These are phyloP conservation scores for Gymnopus androsaceus DNA, from an alignment of 1,284 basidiomycete genomes.

Conservation along the genomic window DNA sequence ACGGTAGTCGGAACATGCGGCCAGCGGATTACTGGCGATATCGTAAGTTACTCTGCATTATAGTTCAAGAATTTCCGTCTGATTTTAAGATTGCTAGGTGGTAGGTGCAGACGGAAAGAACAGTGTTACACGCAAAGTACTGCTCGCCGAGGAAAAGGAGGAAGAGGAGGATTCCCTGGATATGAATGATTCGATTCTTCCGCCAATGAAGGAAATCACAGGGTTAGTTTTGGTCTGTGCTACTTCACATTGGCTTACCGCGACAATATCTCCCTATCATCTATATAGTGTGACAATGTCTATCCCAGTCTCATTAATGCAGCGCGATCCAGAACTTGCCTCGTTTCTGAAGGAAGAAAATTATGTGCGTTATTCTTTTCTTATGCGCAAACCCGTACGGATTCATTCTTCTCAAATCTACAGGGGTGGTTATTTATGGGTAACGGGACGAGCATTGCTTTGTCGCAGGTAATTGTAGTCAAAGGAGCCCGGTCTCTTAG, in stretches of 20 bases:
- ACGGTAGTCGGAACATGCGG: conserved; percentile 4
- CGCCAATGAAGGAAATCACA: not conserved
- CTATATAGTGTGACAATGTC: conserved; percentile 2
- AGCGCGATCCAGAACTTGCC: conserved; percentile 4
- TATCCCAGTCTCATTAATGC: conserved; percentile 10
- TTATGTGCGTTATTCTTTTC: not conserved
- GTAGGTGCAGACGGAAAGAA: conserved; percentile 14
- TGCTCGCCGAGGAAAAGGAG: conserved; percentile 9
- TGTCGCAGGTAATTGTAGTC: not conserved
- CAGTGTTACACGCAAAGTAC: conserved; percentile 10
- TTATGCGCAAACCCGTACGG: not conserved
- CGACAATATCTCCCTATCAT: too few species aligned
- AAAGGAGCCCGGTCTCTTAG: not conserved
- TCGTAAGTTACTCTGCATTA: not conserved
- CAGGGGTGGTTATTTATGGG: conserved; percentile 12
- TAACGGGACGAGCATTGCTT: conserved; percentile 4
- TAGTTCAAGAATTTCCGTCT: not conserved
- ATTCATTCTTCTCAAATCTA: not conserved
- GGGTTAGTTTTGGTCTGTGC: too few species aligned
- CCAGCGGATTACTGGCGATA: conserved; percentile 8
- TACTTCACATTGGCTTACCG: not conserved
- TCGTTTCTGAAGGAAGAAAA: not conserved
- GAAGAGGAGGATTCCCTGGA: conserved; percentile 1
- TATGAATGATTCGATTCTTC: not conserved
- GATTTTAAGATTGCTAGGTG: not conserved